Conservation (phyloP, 2,329 filamentous ascomycete genomes). For the Ophiostoma tasmaniense region DNA sequence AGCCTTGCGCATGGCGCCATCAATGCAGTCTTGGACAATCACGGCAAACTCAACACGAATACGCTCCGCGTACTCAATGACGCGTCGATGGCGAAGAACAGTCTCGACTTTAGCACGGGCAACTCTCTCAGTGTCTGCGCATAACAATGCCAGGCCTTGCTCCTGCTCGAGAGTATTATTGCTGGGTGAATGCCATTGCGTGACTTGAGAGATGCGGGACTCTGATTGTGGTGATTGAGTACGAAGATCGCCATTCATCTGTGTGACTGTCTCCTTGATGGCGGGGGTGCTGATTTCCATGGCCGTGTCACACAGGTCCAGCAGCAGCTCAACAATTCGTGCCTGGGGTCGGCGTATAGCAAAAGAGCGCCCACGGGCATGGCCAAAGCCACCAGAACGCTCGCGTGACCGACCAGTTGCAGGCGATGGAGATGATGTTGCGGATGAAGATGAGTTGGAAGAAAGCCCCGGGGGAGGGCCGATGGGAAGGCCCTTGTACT, state of each 20-base stretch:
- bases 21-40: slow-evolving; percentile 90
- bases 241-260: slow-evolving; percentile 66
- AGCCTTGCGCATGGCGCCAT: slow-evolving; percentile 83
- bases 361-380: slow-evolving; percentile 76
- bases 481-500: slow-evolving; percentile 84
- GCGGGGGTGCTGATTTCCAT: slow-evolving; percentile 90
- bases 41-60: slow-evolving; percentile 91
- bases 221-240: slow-evolving; percentile 96
- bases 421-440: slow-evolving; percentile 55
- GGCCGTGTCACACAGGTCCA: slow-evolving; percentile 92
- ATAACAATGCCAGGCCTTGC: slow-evolving; percentile 78
- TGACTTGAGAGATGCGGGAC: slow-evolving; percentile 83
- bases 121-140: slow-evolving; percentile 77
- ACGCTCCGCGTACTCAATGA: slow-evolving; percentile 91
- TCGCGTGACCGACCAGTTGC: slow-evolving; percentile 67
- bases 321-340: slow-evolving; percentile 85
- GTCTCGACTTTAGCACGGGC: slow-evolving; percentile 87
- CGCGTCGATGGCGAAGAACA: slow-evolving; percentile 80
- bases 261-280: slow-evolving; percentile 71
- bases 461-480: slow-evolving; percentile 53
- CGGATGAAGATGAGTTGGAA: slow-evolving; percentile 39
- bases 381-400: slow-evolving; percentile 63
- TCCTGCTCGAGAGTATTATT: slow-evolving; percentile 88
- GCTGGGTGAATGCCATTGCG: slow-evolving; percentile 94
- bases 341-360: slow-evolving; percentile 82